Conservation (phyloP, 305 asterid genomes). For the Solanum aculeatissimum region DNA sequence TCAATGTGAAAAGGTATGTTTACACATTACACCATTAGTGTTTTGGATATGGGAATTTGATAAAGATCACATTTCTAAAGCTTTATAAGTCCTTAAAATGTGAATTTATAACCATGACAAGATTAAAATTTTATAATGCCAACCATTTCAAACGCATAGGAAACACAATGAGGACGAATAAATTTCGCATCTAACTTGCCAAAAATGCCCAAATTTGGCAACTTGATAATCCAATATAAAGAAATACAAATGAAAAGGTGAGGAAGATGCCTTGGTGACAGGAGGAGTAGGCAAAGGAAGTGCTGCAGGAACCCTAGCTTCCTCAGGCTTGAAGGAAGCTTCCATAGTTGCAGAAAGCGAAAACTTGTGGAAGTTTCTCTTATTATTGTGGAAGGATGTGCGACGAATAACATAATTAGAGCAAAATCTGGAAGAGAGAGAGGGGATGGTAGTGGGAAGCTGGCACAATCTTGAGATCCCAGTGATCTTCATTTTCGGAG, state of each 20-base stretch:
- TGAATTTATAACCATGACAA: background rate
- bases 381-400: background rate
- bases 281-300: constrained; percentile 51
- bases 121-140: background rate
- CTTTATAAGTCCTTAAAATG: background rate
- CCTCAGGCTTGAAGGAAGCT: constrained; percentile 43
- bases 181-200: no score
- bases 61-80: background rate
- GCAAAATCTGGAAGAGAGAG: constrained; percentile 5
- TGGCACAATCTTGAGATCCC: background rate
- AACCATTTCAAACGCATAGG: background rate
- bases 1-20: background rate
- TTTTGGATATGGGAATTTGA: background rate
- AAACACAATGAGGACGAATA: background rate
- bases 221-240: background rate
- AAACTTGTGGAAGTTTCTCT: background rate
- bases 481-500: background rate
- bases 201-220: background rate
- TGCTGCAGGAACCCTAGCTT: constrained; percentile 67
- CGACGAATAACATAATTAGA: background rate
- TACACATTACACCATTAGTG: background rate
- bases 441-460: background rate
- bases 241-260: background rate
- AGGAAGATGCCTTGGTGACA: constrained; percentile 32
- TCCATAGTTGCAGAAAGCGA: constrained; percentile 24